These are phyloP conservation scores for Elaeis guineensis DNA, from an alignment of 176 grass and related monocot genomes.

Conservation along the genomic window DNA sequence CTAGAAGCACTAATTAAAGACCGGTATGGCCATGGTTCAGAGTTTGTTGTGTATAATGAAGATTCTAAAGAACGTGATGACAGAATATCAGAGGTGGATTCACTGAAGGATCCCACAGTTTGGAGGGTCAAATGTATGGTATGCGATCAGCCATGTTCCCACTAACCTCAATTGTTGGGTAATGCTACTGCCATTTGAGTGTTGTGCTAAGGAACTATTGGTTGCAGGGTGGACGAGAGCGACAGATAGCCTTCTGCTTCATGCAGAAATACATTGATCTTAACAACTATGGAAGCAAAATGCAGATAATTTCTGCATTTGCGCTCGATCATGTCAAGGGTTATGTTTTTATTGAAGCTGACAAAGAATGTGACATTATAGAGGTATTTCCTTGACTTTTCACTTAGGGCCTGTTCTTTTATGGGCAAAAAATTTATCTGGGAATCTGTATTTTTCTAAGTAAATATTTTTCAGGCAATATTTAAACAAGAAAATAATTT, in stretches of 20 bases:
- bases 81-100: conserved; percentile 18
- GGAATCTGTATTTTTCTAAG: no score
- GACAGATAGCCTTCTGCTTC: conserved; percentile 81
- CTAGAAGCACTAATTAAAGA: conserved; percentile 75
- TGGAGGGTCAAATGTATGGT: conserved; percentile 97
- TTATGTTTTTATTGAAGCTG: conserved; percentile 91
- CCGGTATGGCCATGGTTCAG: conserved; percentile 47
- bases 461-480: no score
- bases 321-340: conserved; percentile 89
- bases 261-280: conserved; percentile 94
- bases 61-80: conserved; percentile 42
- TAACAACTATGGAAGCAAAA: conserved; percentile 51
- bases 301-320: conserved; percentile 83
- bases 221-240: conserved; percentile 71
- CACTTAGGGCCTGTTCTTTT: no score
- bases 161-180: neutral
- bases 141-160: conserved; percentile 20
- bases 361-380: conserved; percentile 77
- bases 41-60: conserved; percentile 33
- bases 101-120: conserved; percentile 53
- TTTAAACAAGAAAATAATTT: no score
- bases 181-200: neutral
- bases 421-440: no score
- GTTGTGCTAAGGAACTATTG: conserved; percentile 28
- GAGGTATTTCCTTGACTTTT: conserved; percentile 42